phyloP scores from a whole-genome alignment of 305 asterid species.

The Fraxinus paxiana region DNA sequence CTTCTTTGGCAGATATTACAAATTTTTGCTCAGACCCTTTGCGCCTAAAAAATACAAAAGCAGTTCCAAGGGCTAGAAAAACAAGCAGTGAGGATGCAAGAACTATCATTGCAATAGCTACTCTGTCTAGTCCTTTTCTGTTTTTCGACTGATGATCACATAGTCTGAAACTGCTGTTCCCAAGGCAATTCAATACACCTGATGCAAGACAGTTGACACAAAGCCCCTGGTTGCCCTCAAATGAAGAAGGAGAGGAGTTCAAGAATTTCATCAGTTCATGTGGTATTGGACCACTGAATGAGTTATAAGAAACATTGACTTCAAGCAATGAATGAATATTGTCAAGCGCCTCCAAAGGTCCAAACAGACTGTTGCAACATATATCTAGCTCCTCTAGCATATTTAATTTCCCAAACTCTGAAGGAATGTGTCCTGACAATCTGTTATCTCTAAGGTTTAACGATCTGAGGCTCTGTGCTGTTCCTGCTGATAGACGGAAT shows the following conservation, averaged over 20 bases:
- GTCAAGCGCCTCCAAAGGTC: constrained; percentile 47
- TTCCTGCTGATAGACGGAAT: constrained; percentile 30
- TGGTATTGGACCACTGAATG: constrained; percentile 64
- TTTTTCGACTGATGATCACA: constrained; percentile 37
- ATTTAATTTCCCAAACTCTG: constrained; percentile 45
- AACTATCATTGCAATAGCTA: constrained; percentile 39
- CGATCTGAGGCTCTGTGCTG: constrained; percentile 43
- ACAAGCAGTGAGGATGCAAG: constrained; percentile 37
- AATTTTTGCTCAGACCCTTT: constrained; percentile 26
- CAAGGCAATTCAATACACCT: constrained; percentile 35
- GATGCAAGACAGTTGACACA: constrained; percentile 45
- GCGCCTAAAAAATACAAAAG: constrained; percentile 30
- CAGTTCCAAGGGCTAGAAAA: constrained; percentile 36
- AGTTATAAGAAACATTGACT: constrained; percentile 60
- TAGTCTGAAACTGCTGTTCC: constrained; percentile 29
- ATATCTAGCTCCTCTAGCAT: constrained; percentile 66
- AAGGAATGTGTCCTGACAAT: constrained; percentile 56
- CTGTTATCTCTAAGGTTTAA: constrained; percentile 66
- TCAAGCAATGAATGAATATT: constrained; percentile 44
- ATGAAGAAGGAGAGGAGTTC: constrained; percentile 54
- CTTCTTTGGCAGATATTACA: constrained; percentile 45
- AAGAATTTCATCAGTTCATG: constrained; percentile 33
- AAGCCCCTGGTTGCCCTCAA: constrained; percentile 47
- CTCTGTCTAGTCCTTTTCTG: constrained; percentile 28
- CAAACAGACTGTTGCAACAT: constrained; percentile 62